Evolutionary conservation across 768 basidiomycete genomes (phyloP).

Genomic region (Daedaleopsis nitida): DNA sequence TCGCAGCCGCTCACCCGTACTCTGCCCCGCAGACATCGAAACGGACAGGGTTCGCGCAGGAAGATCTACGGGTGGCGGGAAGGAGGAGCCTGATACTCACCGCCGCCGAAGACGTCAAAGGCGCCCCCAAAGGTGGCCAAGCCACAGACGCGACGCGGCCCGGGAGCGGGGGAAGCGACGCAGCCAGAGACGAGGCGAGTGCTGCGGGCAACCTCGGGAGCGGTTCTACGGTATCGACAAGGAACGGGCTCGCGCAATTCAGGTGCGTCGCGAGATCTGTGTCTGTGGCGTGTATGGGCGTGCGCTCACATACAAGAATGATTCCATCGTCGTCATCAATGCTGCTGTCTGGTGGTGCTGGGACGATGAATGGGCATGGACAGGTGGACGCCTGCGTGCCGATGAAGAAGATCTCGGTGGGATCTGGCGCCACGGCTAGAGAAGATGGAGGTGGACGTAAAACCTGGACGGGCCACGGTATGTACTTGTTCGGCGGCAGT

Average conservation of each 20-base stretch:
- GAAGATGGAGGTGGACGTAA: background rate
- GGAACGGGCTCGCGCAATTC: conserved; percentile 27
- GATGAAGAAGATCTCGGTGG: background rate
- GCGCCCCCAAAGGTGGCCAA: conserved; percentile 11
- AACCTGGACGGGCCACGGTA: background rate
- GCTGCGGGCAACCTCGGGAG: background rate
- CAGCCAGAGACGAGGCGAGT: background rate
- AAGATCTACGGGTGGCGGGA: conserved; percentile 27
- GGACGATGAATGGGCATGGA: no score
- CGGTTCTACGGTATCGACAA: conserved; percentile 8
- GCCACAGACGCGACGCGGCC: background rate
- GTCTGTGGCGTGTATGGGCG: background rate
- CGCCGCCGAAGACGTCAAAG: conserved; percentile 16
- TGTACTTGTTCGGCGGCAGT: no score
- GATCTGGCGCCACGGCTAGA: background rate
- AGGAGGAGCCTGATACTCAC: conserved; percentile 24
- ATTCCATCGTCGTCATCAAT: no score
- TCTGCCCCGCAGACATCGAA: conserved; percentile 21
- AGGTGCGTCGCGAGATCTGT: conserved; percentile 25
- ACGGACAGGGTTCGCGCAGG: conserved; percentile 7
- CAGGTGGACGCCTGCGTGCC: conserved; percentile 17
- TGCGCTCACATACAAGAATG: background rate
- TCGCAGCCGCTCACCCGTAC: background rate
- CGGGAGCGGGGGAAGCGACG: no score
- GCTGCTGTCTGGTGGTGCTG: background rate